Evolutionary conservation across 129 eudicot species (phyloP), one percentile per base, ranked within the genome.

Genomic region (Helichrysum umbraculigerum): DNA sequence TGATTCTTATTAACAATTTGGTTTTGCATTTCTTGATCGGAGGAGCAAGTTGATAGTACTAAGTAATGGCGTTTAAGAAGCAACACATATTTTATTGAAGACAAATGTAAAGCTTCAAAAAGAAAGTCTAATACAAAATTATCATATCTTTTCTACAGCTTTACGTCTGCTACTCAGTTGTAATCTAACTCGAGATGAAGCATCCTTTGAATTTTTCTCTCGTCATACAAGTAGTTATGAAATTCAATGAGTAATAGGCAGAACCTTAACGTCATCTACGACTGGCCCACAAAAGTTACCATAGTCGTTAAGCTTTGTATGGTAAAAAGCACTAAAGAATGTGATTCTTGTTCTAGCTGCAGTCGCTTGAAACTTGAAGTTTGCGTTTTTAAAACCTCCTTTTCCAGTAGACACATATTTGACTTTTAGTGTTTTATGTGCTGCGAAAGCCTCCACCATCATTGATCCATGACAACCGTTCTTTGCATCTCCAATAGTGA

Each of bases 381-480:
- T 82, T 39, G 80, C 77, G 0, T 10, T 77, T 70, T 77, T 87
- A 75, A 79, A 83, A 34, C 79, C 71, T 16, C 96, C 96, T 72
- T 86, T 83, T 17, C 90, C 91, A 0, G 17, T n/a, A 28, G 92
- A 85, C 4, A 62, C 70, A 16, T 64, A 84, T 11, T 69, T 44
- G 25, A 76, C 93, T 33, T 83, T 86, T 17, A 88, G 66, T 15
- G 76, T 86, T 28, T 80, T 56, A 7, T 44, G 69, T 2, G 76
- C 89, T 0, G 96, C 93, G 11, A 90, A 90, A 9, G 96, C 96
- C 63, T 86, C 82, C 4, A 88, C 93, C 65, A 76, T 81, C 96
- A 90, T 88, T 2, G 89, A 70, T 61, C 91, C 96, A 57, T 88
- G 84, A 72, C 96, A 90, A 0, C 77, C 82, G 56, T 90, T 90